Evolutionary conservation across 2,329 filamentous ascomycete species (phyloP).

Genomic region (Xylariaceae sp.): DNA sequence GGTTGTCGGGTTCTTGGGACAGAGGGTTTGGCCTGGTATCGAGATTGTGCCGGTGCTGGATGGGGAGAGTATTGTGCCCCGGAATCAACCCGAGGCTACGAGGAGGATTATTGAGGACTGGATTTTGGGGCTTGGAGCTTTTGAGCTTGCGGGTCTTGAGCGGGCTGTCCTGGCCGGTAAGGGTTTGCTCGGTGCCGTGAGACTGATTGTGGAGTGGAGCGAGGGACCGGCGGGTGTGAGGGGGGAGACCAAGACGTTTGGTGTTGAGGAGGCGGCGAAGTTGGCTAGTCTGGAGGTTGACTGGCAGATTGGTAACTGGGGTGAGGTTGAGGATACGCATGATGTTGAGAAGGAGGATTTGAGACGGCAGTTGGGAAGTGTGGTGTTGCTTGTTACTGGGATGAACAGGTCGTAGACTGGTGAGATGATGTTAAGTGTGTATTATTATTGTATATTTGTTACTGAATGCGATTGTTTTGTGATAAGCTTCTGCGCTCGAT

Average conservation of each 20-base stretch:
- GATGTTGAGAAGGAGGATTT: constrained; percentile 93
- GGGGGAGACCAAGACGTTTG: constrained; percentile 48
- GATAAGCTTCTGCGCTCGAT: too few relatives aligned
- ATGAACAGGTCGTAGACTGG: constrained; percentile 20
- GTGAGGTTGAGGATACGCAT: constrained; percentile 96
- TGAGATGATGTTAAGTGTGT: constrained; percentile 20
- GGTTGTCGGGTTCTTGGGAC: constrained; percentile 66
- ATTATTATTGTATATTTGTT: constrained; percentile 1
- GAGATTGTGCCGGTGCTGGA: constrained; percentile 77
- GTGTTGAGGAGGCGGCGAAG: constrained; percentile 74
- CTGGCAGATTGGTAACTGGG: constrained; percentile 90
- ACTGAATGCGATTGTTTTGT: not conserved
- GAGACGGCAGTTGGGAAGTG: constrained; percentile 79
- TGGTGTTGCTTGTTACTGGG: constrained; percentile 72
- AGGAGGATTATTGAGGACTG: constrained; percentile 71
- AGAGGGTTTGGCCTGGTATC: constrained; percentile 77
- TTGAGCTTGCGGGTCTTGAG: constrained; percentile 84
- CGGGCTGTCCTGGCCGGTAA: constrained; percentile 79
- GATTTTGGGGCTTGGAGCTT: constrained; percentile 65
- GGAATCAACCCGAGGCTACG: constrained; percentile 68
- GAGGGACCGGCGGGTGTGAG: constrained; percentile 53
- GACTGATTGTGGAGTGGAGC: constrained; percentile 84
- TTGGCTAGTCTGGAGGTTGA: constrained; percentile 77
- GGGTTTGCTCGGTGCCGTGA: constrained; percentile 70
- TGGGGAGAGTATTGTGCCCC: constrained; percentile 67